Conservation (phyloP, 2,329 filamentous ascomycete species). For the Neofusicoccum sp. region DNA sequence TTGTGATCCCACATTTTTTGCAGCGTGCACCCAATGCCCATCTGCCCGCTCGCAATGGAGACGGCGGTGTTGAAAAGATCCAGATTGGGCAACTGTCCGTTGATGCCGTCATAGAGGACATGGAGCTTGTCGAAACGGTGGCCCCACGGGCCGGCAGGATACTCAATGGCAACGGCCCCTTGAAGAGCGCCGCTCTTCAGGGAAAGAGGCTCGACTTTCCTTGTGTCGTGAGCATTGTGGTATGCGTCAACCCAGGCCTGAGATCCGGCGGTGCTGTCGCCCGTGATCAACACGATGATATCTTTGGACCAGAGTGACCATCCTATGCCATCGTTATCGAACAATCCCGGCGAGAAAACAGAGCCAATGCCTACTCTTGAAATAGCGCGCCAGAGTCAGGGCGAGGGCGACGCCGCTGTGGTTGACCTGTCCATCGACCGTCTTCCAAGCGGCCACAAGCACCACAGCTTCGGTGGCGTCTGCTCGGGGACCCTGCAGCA, state of each 20-base stretch:
- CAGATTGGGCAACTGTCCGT: slow-evolving; percentile 91
- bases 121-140: slow-evolving; percentile 84
- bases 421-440: slow-evolving; percentile 75
- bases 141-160: slow-evolving; percentile 67
- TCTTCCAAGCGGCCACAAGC: slow-evolving; percentile 83
- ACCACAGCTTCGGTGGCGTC: slow-evolving; percentile 98
- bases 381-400: slow-evolving; percentile 86
- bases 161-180: slow-evolving; percentile 90
- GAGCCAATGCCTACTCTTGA: slow-evolving; percentile 64
- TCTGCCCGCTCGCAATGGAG: slow-evolving; percentile 82
- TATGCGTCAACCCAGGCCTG: slow-evolving; percentile 99
- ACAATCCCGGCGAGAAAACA: not conserved
- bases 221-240: slow-evolving; percentile 78
- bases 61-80: slow-evolving; percentile 95
- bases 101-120: slow-evolving; percentile 91
- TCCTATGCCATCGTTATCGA: slow-evolving; percentile 43
- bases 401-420: slow-evolving; percentile 83
- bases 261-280: slow-evolving; percentile 84
- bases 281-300: slow-evolving; percentile 86
- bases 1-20: slow-evolving; percentile 81
- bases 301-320: slow-evolving; percentile 99
- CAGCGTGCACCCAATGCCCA: slow-evolving; percentile 80
- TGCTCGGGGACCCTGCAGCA: slow-evolving; percentile 87
- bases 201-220: slow-evolving; percentile 70
- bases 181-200: slow-evolving; percentile 93